Evolutionary conservation across 768 basidiomycete genomes (phyloP).

Genomic region (Hortiboletus campestris): DNA sequence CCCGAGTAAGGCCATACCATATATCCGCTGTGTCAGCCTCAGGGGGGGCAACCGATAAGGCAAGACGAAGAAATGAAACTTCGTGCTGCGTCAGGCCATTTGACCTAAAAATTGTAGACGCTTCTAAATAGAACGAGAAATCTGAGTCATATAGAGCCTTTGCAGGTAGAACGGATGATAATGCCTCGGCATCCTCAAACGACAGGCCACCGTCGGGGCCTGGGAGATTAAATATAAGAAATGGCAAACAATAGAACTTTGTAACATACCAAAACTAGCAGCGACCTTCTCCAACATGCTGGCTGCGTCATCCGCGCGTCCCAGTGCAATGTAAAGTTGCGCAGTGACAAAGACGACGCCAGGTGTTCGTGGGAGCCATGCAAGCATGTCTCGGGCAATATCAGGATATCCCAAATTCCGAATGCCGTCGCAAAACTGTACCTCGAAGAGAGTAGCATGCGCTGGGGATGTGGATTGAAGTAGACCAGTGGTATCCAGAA

Average conservation of each 20-base stretch:
- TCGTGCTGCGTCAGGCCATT: slow-evolving; percentile 56
- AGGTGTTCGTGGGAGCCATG: slow-evolving; percentile 78
- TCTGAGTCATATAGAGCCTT: slow-evolving; percentile 55
- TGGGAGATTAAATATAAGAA: slow-evolving; percentile 23
- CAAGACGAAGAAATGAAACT: slow-evolving; percentile 73
- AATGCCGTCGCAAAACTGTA: slow-evolving; percentile 69
- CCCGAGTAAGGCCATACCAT: slow-evolving; percentile 78
- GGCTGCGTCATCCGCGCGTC: slow-evolving; percentile 72
- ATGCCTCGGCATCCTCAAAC: slow-evolving; percentile 60
- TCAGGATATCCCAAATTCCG: slow-evolving; percentile 60
- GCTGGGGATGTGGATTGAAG: slow-evolving; percentile 69
- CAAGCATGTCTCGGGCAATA: slow-evolving; percentile 61
- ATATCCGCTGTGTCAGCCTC: slow-evolving; percentile 60
- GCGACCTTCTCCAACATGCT: slow-evolving; percentile 70
- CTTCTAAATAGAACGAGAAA: slow-evolving; percentile 76
- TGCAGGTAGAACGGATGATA: slow-evolving; percentile 60
- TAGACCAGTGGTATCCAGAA: slow-evolving; percentile 64
- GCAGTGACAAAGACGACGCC: slow-evolving; percentile 73
- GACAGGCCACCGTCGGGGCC: slow-evolving; percentile 50
- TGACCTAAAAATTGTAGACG: slow-evolving; percentile 69
- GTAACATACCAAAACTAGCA: slow-evolving; percentile 65
- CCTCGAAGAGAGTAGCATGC: slow-evolving; percentile 64
- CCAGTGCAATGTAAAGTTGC: slow-evolving; percentile 61
- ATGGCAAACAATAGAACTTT: background rate
- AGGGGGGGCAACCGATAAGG: slow-evolving; percentile 64